Evolutionary conservation across 2,329 filamentous ascomycete genomes (phyloP).

Genomic region (Colletotrichum liriopes): DNA sequence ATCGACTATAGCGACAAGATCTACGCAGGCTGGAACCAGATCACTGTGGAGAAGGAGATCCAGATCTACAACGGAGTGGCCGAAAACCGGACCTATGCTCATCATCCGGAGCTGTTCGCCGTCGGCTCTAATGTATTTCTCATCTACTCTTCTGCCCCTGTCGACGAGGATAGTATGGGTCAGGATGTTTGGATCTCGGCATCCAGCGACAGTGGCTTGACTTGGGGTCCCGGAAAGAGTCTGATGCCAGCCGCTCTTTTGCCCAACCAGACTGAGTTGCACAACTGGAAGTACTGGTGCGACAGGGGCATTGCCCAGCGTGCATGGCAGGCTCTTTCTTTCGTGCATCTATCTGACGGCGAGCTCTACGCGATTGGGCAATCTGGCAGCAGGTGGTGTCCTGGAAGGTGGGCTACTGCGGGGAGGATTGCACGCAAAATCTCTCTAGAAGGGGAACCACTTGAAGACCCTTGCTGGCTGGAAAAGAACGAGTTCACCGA

Average conservation of each 20-base stretch:
- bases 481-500: slow-evolving; percentile 44
- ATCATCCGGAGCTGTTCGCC: slow-evolving; percentile 47
- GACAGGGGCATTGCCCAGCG: slow-evolving; percentile 45
- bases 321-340: slow-evolving; percentile 42
- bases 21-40: slow-evolving; percentile 48
- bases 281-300: slow-evolving; percentile 48
- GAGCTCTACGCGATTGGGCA: slow-evolving; percentile 44
- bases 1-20: slow-evolving; percentile 46
- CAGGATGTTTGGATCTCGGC: slow-evolving; percentile 47
- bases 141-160: slow-evolving; percentile 45
- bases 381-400: slow-evolving; percentile 42
- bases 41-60: slow-evolving; percentile 43
- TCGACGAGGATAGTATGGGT: slow-evolving; percentile 49
- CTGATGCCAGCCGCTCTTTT: slow-evolving; percentile 47
- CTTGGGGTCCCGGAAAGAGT: slow-evolving; percentile 42
- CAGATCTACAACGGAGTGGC: slow-evolving; percentile 46
- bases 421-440: slow-evolving; percentile 44
- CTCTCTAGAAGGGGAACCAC: slow-evolving; percentile 38
- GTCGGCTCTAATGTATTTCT: slow-evolving; percentile 43
- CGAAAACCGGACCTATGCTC: slow-evolving; percentile 46
- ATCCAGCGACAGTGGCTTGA: slow-evolving; percentile 44
- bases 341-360: slow-evolving; percentile 36
- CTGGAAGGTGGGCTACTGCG: slow-evolving; percentile 39
- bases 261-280: slow-evolving; percentile 46
- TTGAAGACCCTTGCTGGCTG: slow-evolving; percentile 46